phyloP scores from a whole-genome alignment of 495 filamentous ascomycete genomes.

The Letharia columbiana region DNA sequence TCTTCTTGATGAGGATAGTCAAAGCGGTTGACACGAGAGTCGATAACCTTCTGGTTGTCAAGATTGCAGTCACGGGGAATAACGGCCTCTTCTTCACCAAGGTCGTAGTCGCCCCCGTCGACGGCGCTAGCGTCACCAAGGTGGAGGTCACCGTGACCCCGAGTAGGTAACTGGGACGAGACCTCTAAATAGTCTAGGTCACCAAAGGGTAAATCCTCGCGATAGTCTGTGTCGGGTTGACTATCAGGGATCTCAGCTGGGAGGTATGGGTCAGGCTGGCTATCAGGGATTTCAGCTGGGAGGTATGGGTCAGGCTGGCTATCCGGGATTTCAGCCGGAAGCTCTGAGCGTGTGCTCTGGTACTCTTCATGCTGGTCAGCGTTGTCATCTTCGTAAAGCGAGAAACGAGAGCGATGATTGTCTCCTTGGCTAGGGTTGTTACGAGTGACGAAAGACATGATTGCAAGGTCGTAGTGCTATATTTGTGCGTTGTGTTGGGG shows the following conservation, averaged over 20 bases:
- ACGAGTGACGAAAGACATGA: not conserved
- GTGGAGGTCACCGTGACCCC: not conserved
- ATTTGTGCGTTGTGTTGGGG: not conserved
- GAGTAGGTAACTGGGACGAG: not conserved
- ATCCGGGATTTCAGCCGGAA: constrained; percentile 11
- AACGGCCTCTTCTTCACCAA: not conserved
- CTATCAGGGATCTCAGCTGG: constrained; percentile 6
- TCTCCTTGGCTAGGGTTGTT: not conserved
- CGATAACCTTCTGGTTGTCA: not conserved
- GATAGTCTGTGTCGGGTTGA: not conserved
- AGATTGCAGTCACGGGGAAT: not conserved
- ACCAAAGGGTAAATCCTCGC: not conserved
- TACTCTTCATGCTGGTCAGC: constrained; percentile 14
- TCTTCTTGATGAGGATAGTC: not conserved
- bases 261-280: constrained; percentile 1
- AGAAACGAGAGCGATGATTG: not conserved
- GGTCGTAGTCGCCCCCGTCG: not conserved
- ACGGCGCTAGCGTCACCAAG: not conserved
- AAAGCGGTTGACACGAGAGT: not conserved
- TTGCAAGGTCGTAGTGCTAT: not conserved
- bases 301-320: constrained; percentile 5
- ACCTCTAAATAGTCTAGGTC: not conserved
- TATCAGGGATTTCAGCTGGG: constrained; percentile 5
- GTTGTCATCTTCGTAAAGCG: not conserved
- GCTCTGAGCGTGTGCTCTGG: constrained; percentile 4